Base-by-base conservation (phyloP, 768 basidiomycete species). In the Zangia roseola region DNA sequence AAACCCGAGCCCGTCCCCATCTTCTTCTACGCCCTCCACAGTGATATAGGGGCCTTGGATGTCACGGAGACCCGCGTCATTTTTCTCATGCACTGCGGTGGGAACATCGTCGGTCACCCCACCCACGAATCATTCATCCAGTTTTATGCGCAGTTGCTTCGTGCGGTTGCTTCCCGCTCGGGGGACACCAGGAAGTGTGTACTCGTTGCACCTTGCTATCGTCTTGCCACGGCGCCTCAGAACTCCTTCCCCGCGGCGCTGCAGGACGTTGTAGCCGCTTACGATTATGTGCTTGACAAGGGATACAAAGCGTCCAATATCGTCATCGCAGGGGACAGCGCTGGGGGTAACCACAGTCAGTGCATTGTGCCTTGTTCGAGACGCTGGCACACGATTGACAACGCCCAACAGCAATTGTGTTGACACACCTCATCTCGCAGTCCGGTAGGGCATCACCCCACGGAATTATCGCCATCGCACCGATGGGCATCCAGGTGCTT, bases 401-500 rank as follows among this genome's bases (percentile, higher is more conserved):
- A 8, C 12, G 2, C 37, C 19, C 34, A 25, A 28, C 40, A 57
- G 63, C 63, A 17, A 2, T 65, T 17, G 47, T 62, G 9, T 33
- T 65, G 31, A 54, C 60, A 7, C 62, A 63, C 24, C 58, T 65
- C 20, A 63, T 80, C 35, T 69, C 74, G 49, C 84, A 87, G 67
- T 80, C 82, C 20, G 80, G 14, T 61, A 40, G 68, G 39, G 69
- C 70, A 3, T 68, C 86, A 31, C 79, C 81, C 40, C 61, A 67
- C 0, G 80, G 86, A 54, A 65, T 89, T 53, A 69, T 80, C 31
- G 67, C 83, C 17, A 72, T 88, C 28, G 70, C 82, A 0, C 86
- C 86, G 1, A 8, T 1, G 4, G 13, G 37, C 4, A 43, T 40
- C 7, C 50, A 25, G 7, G 64, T 60, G 2, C n/a, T 5, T 1